These are phyloP conservation scores for Curvularia sp. DNA, from an alignment of 2,329 filamentous ascomycete genomes.

Conservation along the genomic window DNA sequence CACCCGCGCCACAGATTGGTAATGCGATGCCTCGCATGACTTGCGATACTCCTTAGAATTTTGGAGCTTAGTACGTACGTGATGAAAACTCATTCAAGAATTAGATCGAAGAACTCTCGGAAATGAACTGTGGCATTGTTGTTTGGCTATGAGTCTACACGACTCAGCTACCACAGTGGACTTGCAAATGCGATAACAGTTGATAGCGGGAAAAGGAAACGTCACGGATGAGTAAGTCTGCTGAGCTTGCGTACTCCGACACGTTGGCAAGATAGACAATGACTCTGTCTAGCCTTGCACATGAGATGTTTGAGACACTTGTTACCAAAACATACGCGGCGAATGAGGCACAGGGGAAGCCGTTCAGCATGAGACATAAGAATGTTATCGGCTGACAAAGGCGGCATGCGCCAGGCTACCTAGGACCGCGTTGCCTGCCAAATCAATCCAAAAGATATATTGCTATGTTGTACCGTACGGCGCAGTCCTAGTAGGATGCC, in stretches of 20 bases:
- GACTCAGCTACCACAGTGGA: neutral
- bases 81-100: neutral
- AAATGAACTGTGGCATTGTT: neutral
- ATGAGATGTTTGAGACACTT: slow-evolving; percentile 9
- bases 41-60: neutral
- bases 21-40: neutral
- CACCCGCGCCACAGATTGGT: slow-evolving; percentile 21
- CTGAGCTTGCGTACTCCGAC: slow-evolving; percentile 16
- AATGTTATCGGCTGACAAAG: slow-evolving; percentile 6
- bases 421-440: slow-evolving; percentile 16
- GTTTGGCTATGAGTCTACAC: neutral
- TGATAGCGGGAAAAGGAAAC: neutral
- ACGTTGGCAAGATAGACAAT: slow-evolving; percentile 21
- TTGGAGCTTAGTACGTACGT: neutral
- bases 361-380: neutral
- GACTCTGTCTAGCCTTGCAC: slow-evolving; percentile 14
- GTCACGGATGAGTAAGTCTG: neutral
- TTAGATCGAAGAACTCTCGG: neutral
- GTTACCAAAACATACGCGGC: neutral
- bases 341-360: slow-evolving; percentile 1
- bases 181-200: neutral
- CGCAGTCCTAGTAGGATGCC: slow-evolving; percentile 2
- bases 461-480: neutral
- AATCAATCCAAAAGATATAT: neutral
- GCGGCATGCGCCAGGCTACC: slow-evolving; percentile 7